phyloP scores from a whole-genome alignment of 2,329 filamentous ascomycete genomes.

The Colletotrichum sp. region DNA sequence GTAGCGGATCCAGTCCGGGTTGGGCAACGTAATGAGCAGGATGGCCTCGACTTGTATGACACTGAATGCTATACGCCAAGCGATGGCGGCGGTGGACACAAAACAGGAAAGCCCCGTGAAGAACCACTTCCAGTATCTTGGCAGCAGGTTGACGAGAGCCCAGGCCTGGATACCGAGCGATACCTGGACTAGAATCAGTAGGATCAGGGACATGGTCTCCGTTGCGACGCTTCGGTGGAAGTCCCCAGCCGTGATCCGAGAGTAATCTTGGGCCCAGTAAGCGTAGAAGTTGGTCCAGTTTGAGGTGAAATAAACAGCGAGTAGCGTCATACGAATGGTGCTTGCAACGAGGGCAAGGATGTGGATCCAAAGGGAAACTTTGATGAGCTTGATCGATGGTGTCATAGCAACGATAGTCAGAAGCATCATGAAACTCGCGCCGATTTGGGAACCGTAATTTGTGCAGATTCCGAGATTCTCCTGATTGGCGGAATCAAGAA shows the following conservation, averaged over 20 bases:
- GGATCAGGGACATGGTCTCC: constrained; percentile 46
- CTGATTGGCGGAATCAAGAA: constrained; percentile 36
- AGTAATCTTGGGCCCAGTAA: constrained; percentile 60
- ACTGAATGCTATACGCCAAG: constrained; percentile 37
- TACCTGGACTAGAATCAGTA: constrained; percentile 49
- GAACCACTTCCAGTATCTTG: constrained; percentile 33
- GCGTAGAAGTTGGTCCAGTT: constrained; percentile 67
- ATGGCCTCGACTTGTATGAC: constrained; percentile 40
- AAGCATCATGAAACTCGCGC: constrained; percentile 69
- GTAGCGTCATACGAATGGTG: constrained; percentile 62
- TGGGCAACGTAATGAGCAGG: constrained; percentile 27
- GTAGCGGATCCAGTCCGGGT: constrained; percentile 40
- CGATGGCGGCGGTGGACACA: constrained; percentile 32
- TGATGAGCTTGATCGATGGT: constrained; percentile 66
- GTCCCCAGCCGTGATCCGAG: constrained; percentile 45
- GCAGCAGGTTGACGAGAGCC: constrained; percentile 58
- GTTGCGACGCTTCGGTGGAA: constrained; percentile 41
- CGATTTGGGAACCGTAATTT: constrained; percentile 75
- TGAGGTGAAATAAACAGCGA: constrained; percentile 65
- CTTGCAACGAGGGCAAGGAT: constrained; percentile 64
- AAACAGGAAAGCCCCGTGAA: constrained; percentile 36
- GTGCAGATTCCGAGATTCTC: constrained; percentile 49
- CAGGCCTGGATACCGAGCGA: constrained; percentile 59
- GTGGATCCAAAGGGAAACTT: constrained; percentile 71
- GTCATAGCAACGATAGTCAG: constrained; percentile 72